Evolutionary conservation across 75 land plant species (phyloP).

Genomic region (Adiantum capillusveneris): DNA sequence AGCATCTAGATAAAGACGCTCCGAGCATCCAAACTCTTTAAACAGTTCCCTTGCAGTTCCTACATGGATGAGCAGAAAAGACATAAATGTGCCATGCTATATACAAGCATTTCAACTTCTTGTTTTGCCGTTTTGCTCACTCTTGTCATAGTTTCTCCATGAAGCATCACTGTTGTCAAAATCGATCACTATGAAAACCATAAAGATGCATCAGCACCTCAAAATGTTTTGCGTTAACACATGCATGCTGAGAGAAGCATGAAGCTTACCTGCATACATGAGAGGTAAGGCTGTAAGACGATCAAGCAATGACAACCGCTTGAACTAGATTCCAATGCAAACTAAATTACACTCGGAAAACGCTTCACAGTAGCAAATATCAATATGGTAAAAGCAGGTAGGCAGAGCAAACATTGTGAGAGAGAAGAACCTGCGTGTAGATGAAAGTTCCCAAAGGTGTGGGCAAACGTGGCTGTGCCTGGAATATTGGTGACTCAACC

Average conservation of each 20-base stretch:
- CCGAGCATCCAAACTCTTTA: slow-evolving; percentile 71
- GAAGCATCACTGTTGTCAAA: slow-evolving; percentile 85
- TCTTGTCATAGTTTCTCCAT: slow-evolving; percentile 75
- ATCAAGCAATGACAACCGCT: slow-evolving; percentile 53
- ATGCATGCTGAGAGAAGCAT: background rate
- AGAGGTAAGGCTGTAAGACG: slow-evolving; percentile 63
- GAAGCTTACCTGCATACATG: slow-evolving; percentile 63
- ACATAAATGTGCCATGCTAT: too few relatives aligned
- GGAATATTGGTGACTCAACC: slow-evolving; percentile 82
- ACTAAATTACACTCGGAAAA: background rate
- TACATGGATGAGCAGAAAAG: too few relatives aligned
- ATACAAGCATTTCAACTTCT: too few relatives aligned
- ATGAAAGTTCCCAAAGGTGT: slow-evolving; percentile 69
- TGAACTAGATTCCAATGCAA: slow-evolving; percentile 33
- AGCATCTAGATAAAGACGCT: slow-evolving; percentile 54
- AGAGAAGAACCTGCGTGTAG: slow-evolving; percentile 53
- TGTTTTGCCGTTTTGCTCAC: slow-evolving; percentile 28
- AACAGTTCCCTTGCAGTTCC: slow-evolving; percentile 88
- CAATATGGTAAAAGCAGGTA: too few relatives aligned
- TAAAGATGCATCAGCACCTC: background rate
- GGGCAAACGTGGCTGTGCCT: slow-evolving; percentile 61
- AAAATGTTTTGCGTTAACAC: too few relatives aligned
- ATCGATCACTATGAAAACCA: slow-evolving; percentile 50
- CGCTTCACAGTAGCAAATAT: background rate
- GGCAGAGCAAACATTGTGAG: background rate